A percentile compares a stretch with the other conserved stretches of the same genome.
phyloP scores from a whole-genome alignment of 352 stramenopile genomes.

The Pythium dissimile region DNA sequence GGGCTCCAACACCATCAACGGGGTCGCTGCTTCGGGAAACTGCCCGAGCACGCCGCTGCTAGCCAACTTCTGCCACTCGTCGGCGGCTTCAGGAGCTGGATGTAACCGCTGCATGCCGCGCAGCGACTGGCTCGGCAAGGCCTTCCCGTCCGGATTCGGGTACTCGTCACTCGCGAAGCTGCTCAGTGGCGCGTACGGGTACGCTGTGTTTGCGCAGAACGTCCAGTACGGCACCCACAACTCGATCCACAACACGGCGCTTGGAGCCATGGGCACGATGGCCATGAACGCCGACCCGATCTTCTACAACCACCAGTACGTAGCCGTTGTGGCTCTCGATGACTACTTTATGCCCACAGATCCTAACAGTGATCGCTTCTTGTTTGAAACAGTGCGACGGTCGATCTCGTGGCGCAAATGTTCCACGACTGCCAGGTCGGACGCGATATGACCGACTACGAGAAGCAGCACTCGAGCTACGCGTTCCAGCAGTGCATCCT shows the following conservation, averaged over 20 bases:
- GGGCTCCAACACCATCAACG: constrained; percentile 21
- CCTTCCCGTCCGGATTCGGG: constrained; percentile 54
- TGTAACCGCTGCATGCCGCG: constrained; percentile 61
- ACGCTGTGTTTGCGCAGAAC: constrained; percentile 45
- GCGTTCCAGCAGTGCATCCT: constrained; percentile 41
- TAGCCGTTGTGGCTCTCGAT: constrained; percentile 7
- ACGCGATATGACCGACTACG: constrained; percentile 36
- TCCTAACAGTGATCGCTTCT: not conserved
- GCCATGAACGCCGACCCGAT: constrained; percentile 58
- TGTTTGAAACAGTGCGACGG: constrained; percentile 40
- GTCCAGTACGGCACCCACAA: constrained; percentile 61
- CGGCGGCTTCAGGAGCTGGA: constrained; percentile 19
- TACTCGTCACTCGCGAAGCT: constrained; percentile 46
- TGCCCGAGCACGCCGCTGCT: constrained; percentile 19
- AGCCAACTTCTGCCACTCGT: constrained; percentile 54
- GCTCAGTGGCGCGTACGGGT: constrained; percentile 45
- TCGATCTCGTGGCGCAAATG: constrained; percentile 61
- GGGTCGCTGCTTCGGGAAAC: constrained; percentile 16
- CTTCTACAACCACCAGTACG: constrained; percentile 78
- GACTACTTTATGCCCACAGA: too few species aligned
- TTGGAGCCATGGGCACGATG: constrained; percentile 36
- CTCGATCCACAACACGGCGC: constrained; percentile 59
- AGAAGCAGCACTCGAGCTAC: constrained; percentile 52
- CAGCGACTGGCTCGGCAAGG: constrained; percentile 32
- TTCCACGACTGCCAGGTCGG: constrained; percentile 69